Evolutionary conservation across 805 yeast genomes (phyloP).

Genomic region (Cyberlindnera americana): DNA sequence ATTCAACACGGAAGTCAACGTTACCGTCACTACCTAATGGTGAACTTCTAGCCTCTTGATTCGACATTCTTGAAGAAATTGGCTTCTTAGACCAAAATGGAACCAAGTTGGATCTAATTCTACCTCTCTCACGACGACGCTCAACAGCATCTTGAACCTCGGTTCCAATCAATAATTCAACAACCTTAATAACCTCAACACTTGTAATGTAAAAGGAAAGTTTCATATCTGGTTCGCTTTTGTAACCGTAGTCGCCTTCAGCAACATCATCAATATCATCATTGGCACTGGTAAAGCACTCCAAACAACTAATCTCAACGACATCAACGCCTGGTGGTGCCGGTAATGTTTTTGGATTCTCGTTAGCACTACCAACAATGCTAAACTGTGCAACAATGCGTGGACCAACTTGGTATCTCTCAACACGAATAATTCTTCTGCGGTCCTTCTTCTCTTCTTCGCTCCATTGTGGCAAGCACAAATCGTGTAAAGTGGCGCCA

Average conservation of each 20-base stretch:
- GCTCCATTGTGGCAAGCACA: constrained; percentile 52
- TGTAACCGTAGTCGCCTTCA: constrained; percentile 27
- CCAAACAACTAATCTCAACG: constrained; percentile 58
- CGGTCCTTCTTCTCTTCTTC: constrained; percentile 43
- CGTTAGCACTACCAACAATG: constrained; percentile 49
- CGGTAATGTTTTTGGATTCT: constrained; percentile 37
- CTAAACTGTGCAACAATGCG: constrained; percentile 46
- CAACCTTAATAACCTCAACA: constrained; percentile 64
- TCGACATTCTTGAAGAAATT: constrained; percentile 38
- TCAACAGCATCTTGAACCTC: constrained; percentile 43
- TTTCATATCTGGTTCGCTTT: constrained; percentile 21
- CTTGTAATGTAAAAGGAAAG: constrained; percentile 49
- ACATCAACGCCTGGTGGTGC: constrained; percentile 42
- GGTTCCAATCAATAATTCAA: constrained; percentile 56
- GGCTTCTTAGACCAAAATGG: constrained; percentile 66
- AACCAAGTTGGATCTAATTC: constrained; percentile 61
- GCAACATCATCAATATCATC: constrained; percentile 31
- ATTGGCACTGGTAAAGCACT: constrained; percentile 36
- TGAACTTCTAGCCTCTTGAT: constrained; percentile 12
- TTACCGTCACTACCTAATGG: constrained; percentile 24
- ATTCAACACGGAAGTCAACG: constrained; percentile 42
- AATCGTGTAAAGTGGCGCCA: constrained; percentile 43
- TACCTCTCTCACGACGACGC: constrained; percentile 60
- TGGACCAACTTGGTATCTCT: constrained; percentile 47
- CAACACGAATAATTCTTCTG: constrained; percentile 56